These are phyloP conservation scores for Bipolaris gigantea DNA, from an alignment of 2,329 filamentous ascomycete genomes.

Conservation along the genomic window DNA sequence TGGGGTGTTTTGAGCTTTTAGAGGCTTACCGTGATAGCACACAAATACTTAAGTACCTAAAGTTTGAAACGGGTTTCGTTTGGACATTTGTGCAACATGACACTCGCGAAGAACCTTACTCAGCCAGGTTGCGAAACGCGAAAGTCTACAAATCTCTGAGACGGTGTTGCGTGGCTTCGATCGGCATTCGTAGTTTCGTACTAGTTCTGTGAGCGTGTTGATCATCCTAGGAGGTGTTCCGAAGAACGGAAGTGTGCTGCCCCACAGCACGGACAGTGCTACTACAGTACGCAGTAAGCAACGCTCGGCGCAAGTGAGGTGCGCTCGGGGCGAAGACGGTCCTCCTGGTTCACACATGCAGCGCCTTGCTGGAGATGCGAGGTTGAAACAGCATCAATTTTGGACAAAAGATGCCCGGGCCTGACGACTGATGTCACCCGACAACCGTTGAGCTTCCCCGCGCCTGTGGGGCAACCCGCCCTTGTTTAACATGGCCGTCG, in stretches of 20 bases:
- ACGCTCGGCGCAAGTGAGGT: background rate
- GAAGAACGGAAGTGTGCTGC: constrained; percentile 1
- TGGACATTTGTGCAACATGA: constrained; percentile 12
- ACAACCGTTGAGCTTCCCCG: background rate
- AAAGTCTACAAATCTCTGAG: background rate
- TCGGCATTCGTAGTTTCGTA: background rate
- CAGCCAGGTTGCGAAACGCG: background rate
- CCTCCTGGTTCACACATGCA: background rate
- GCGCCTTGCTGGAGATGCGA: background rate
- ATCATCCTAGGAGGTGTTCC: background rate
- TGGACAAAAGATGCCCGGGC: background rate
- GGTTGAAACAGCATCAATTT: background rate
- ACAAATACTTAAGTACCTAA: background rate
- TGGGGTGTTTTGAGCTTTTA: background rate
- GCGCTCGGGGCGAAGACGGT: background rate
- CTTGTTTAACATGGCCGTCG: background rate
- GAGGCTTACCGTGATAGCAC: background rate
- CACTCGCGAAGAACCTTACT: constrained; percentile 4
- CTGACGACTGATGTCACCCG: background rate
- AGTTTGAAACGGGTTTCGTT: constrained; percentile 23
- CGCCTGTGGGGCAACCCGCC: constrained; percentile 16
- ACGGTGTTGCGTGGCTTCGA: background rate
- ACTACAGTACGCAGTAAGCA: too few relatives aligned
- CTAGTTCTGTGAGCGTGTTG: background rate
- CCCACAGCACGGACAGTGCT: background rate